Conservation (phyloP, 2,329 filamentous ascomycete species). For the Colletotrichum siamense region DNA sequence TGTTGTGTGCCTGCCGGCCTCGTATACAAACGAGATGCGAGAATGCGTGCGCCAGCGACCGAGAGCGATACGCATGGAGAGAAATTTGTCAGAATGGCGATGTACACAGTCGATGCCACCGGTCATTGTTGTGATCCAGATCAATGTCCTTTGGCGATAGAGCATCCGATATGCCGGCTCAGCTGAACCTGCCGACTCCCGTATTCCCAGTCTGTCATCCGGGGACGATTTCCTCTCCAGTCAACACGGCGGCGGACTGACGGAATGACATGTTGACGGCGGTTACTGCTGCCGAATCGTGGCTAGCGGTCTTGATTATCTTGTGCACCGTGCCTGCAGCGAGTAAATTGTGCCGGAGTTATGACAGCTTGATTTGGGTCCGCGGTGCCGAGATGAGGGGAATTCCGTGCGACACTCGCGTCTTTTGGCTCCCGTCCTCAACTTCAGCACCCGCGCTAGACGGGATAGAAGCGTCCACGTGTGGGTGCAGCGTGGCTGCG, state of each 20-base stretch:
- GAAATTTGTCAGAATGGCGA: neutral
- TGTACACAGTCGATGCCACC: neutral
- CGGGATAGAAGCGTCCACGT: neutral
- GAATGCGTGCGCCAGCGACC: neutral
- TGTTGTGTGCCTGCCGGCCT: neutral
- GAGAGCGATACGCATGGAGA: neutral
- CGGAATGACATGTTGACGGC: neutral
- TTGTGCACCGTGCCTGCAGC: neutral
- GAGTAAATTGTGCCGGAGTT: neutral
- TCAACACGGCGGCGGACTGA: neutral
- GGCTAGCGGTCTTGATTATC: neutral
- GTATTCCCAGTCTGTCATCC: neutral
- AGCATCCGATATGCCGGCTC: neutral
- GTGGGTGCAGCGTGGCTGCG: neutral
- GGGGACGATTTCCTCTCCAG: neutral
- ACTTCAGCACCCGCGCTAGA: neutral
- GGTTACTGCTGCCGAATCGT: neutral
- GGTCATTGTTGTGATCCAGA: neutral
- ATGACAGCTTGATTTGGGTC: neutral
- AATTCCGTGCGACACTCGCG: neutral
- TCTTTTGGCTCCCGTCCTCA: neutral
- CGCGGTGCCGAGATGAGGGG: neutral
- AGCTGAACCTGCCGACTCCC: conserved; percentile 4
- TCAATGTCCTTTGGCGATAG: neutral
- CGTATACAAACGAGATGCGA: neutral